Evolutionary conservation across 768 basidiomycete species (phyloP).

Genomic region (Leccinum ochraceum): DNA sequence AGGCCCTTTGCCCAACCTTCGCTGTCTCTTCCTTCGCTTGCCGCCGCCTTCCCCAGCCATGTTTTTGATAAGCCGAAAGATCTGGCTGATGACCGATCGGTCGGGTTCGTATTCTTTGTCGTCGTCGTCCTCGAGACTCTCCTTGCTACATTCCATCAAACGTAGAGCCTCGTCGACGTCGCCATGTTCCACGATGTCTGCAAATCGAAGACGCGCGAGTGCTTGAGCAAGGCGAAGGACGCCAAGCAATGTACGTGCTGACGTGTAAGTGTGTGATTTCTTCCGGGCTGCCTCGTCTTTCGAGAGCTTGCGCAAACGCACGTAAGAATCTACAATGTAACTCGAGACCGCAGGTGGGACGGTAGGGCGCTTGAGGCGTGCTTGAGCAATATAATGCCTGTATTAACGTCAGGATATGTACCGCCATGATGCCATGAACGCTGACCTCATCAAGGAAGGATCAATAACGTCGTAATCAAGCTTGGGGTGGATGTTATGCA

Average conservation of each 20-base stretch:
- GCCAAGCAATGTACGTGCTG: conserved; percentile 92
- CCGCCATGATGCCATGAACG: not conserved
- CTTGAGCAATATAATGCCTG: conserved; percentile 94
- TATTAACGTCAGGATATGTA: conserved; percentile 5
- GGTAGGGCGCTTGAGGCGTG: conserved; percentile 85
- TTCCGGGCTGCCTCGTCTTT: conserved; percentile 89
- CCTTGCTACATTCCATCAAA: conserved; percentile 96
- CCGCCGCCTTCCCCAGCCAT: conserved; percentile 59
- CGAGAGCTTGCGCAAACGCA: conserved; percentile 88
- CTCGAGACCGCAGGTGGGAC: conserved; percentile 87
- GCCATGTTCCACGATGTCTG: conserved; percentile 72
- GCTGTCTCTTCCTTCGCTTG: conserved; percentile 43
- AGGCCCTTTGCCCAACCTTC: conserved; percentile 69
- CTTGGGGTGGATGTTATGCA: conserved; percentile 89
- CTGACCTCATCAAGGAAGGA: conserved; percentile 85
- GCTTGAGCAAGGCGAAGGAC: conserved; percentile 94
- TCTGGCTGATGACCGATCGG: conserved; percentile 76
- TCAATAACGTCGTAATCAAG: conserved; percentile 84
- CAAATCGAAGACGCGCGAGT: conserved; percentile 87
- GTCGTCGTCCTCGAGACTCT: conserved; percentile 80
- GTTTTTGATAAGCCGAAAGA: conserved; percentile 88
- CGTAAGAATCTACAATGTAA: conserved; percentile 95
- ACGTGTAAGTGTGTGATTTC: conserved; percentile 92
- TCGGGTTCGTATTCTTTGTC: conserved; percentile 72
- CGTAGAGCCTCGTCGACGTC: conserved; percentile 98